Conservation (phyloP, 192 early-diverging fungal genomes). For the Cetraspora pellucida region DNA sequence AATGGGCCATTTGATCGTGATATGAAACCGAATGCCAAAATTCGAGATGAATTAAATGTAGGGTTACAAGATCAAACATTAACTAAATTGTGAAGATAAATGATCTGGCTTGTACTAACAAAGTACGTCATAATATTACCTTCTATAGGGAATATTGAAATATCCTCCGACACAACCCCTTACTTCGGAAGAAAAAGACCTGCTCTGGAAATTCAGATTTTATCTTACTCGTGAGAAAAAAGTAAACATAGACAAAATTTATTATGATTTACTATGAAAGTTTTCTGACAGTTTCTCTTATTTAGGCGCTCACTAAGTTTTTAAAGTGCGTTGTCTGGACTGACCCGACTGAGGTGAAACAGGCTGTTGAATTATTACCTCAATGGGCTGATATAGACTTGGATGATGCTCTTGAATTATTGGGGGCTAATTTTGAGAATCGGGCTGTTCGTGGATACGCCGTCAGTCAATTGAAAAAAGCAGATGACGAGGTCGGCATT, state of each 20-base stretch:
- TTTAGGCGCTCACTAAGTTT: constrained; percentile 94
- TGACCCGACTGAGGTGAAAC: constrained; percentile 86
- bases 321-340: constrained; percentile 95
- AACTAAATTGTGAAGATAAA: not conserved
- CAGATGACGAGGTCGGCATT: constrained; percentile 82
- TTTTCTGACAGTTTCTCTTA: no score
- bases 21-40: constrained; percentile 95
- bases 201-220: constrained; percentile 98
- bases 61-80: constrained; percentile 2
- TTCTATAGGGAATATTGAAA: constrained; percentile 75
- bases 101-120: not conserved
- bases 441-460: constrained; percentile 82
- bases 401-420: constrained; percentile 93
- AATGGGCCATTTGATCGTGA: constrained; percentile 91
- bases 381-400: constrained; percentile 92
- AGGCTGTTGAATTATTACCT: constrained; percentile 85
- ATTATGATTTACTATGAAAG: no score
- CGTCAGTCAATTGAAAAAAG: constrained; percentile 83
- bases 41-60: constrained; percentile 95
- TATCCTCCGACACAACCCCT: constrained; percentile 91
- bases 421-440: constrained; percentile 87
- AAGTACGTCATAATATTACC: not conserved
- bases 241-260: constrained; percentile 39
- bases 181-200: constrained; percentile 85
- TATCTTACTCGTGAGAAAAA: constrained; percentile 93